Conservation (phyloP, 352 stramenopile species). For the Globisporangium apiculatum region DNA sequence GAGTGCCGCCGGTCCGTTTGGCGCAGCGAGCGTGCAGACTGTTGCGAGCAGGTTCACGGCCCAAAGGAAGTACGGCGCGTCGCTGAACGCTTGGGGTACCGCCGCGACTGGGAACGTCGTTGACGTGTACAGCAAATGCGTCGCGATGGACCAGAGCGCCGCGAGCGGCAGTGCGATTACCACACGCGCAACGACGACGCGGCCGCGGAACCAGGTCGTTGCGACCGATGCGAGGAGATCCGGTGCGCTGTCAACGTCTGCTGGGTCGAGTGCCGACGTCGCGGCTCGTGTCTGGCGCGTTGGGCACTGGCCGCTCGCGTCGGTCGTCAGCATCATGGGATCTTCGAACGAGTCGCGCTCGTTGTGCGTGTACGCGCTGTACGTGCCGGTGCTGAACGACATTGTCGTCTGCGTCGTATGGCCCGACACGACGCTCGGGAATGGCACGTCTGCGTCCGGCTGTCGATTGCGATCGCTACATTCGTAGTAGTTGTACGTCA, state of each 20-base stretch:
- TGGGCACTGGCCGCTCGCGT: slow-evolving; percentile 5
- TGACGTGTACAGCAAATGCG: slow-evolving; percentile 15
- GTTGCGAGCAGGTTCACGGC: slow-evolving; percentile 25
- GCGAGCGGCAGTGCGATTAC: slow-evolving; percentile 17
- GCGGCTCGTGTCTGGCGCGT: slow-evolving; percentile 1
- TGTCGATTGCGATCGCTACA: slow-evolving; percentile 7
- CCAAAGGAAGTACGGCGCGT: slow-evolving; percentile 33
- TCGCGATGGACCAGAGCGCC: slow-evolving; percentile 23
- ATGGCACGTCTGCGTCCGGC: slow-evolving; percentile 14
- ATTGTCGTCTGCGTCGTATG: slow-evolving; percentile 23
- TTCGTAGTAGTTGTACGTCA: slow-evolving; percentile 39
- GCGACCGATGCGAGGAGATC: slow-evolving; percentile 21
- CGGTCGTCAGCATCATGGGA: slow-evolving; percentile 14
- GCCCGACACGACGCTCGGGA: slow-evolving; percentile 24
- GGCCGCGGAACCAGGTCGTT: slow-evolving; percentile 17
- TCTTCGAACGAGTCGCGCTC: slow-evolving; percentile 31
- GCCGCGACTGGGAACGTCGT: slow-evolving; percentile 25
- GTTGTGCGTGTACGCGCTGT: slow-evolving; percentile 14
- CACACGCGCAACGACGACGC: slow-evolving; percentile 17
- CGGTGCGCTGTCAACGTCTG: slow-evolving; percentile 20
- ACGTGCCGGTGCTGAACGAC: slow-evolving; percentile 15
- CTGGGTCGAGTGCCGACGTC: slow-evolving; percentile 16
- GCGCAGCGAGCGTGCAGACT: slow-evolving; percentile 25
- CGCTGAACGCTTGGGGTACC: slow-evolving; percentile 19
- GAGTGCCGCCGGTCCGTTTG: slow-evolving; percentile 19